phyloP scores from a whole-genome alignment of 306 rosid species.

The Pyrus bretschneideri region DNA sequence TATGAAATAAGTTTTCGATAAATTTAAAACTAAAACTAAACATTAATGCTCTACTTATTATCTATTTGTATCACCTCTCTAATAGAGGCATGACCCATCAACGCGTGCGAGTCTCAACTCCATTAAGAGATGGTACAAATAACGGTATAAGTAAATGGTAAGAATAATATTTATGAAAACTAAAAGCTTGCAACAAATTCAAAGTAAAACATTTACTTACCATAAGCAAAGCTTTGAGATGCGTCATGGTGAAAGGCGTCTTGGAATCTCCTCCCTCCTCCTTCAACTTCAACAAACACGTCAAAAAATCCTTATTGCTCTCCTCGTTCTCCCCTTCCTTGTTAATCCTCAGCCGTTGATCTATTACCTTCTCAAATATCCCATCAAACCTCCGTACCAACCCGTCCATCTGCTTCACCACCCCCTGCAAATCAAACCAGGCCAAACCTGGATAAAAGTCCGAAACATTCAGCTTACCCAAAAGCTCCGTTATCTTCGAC shows the following conservation, averaged over 20 bases:
- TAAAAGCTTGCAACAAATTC: neutral
- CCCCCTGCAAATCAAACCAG: conserved; percentile 71
- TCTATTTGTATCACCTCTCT: no score
- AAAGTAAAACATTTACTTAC: conserved; percentile 18
- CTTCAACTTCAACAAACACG: conserved; percentile 43
- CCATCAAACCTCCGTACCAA: conserved; percentile 30
- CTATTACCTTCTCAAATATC: conserved; percentile 54
- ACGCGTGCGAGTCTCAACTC: no score
- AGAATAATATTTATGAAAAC: no score
- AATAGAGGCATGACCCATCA: no score
- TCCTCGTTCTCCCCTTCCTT: neutral
- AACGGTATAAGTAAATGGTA: no score
- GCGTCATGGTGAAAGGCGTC: conserved; percentile 35
- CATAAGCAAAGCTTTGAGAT: conserved; percentile 56
- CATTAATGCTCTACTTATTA: no score
- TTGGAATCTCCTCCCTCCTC: conserved; percentile 45
- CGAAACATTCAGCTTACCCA: conserved; percentile 58
- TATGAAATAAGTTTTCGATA: no score
- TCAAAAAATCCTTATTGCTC: conserved; percentile 39
- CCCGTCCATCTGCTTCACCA: conserved; percentile 32
- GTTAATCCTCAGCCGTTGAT: conserved; percentile 13
- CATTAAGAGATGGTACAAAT: no score
- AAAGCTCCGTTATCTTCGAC: conserved; percentile 27
- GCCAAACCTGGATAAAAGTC: conserved; percentile 66
- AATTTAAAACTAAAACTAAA: no score